Evolutionary conservation across 1,284 basidiomycete genomes (phyloP), one percentile per base, ranked within the genome.

Genomic region (Apiotrichum veenhuisii): DNA sequence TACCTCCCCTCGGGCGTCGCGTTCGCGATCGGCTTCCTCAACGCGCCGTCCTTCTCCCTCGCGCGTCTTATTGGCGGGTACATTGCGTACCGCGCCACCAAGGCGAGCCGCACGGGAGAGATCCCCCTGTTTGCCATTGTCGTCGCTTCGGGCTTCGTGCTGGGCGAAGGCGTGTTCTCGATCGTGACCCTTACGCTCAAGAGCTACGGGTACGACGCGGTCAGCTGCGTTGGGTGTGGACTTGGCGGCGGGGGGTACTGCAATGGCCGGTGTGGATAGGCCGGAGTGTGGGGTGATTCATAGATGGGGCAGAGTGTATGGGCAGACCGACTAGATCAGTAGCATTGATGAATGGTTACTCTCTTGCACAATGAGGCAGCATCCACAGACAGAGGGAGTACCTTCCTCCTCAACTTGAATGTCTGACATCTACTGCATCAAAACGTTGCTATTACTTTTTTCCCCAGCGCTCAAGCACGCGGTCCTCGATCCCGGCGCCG

Each of bases 1-100:
- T 91, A 85, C 83, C 85, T 96, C 40, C 92, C 92, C 2, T 93
- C 90, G 0, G 92, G 92, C 33, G 86, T 92, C 27, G 89, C 89
- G 0, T 92, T 92, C 58, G 92, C 80, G 1, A 79, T 82, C 23
- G 82, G 82, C 0, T 95, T 98, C 78, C 82, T 97, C 70, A 98
- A 97, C 72, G 92, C 93, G 1, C 94, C 95, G 5, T 91, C 89
- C 9, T 98, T 98, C 78, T 91, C 91, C 5, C 82, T 98, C 52
- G 92, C 94, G 1, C 84, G 94, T 48, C 80, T 98, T 27, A 82
- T 96, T 48, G 95, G 95, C 37, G 95, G 94, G 2, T 71, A 91
- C 63, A 78, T 89, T 63, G 91, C 93, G 61, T 84, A 87, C 72
- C 73, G 56, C 85, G 86, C 76, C 80, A 84, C 70, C 18, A 80